These are phyloP conservation scores for Psilocybe azurescens DNA, from an alignment of 768 basidiomycete genomes.

Conservation along the genomic window DNA sequence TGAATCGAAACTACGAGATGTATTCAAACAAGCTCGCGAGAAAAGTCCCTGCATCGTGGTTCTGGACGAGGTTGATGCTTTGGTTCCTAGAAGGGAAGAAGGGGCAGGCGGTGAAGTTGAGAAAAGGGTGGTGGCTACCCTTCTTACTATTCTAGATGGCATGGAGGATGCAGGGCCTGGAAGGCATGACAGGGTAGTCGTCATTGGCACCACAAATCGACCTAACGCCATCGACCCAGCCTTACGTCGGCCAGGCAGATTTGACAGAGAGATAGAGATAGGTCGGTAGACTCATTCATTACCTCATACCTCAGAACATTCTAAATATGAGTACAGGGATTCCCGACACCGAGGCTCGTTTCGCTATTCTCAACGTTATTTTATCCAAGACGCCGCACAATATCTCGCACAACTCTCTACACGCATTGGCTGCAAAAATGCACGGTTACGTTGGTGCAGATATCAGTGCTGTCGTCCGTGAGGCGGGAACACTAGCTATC, in stretches of 20 bases:
- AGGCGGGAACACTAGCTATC: constrained; percentile 91
- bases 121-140: constrained; percentile 92
- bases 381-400: constrained; percentile 81
- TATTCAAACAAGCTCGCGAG: constrained; percentile 84
- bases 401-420: constrained; percentile 64
- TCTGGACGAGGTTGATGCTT: constrained; percentile 94
- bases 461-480: constrained; percentile 88
- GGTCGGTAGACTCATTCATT: constrained; percentile 48
- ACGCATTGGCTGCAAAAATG: constrained; percentile 72
- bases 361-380: constrained; percentile 86
- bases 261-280: constrained; percentile 96
- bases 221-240: constrained; percentile 97
- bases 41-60: constrained; percentile 93
- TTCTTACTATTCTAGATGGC: constrained; percentile 95
- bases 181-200: constrained; percentile 72
- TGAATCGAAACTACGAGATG: constrained; percentile 86
- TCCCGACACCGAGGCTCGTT: constrained; percentile 85
- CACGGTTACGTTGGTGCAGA: constrained; percentile 99
- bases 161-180: constrained; percentile 60
- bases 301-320: constrained; percentile 4
- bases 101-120: constrained; percentile 94
- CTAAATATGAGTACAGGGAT: constrained; percentile 62
- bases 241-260: constrained; percentile 85
- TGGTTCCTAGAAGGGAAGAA: constrained; percentile 91
- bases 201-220: constrained; percentile 95